phyloP scores from a whole-genome alignment of 768 basidiomycete species.

The Lentinula edodes region DNA sequence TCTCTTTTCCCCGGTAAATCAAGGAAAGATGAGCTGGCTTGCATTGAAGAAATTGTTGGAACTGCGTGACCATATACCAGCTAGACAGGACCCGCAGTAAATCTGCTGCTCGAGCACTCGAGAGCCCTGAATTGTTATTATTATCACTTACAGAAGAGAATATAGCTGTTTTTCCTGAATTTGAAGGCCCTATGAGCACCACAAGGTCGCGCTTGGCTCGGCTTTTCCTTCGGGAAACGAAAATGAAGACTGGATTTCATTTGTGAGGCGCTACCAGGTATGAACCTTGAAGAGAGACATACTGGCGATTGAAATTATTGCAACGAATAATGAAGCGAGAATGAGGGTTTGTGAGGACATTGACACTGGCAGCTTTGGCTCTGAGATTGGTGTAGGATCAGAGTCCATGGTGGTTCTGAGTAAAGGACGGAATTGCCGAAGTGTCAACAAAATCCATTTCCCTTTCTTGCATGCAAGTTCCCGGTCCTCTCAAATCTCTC shows the following conservation, averaged over 20 bases:
- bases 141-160: constrained; percentile 53
- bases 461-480: constrained; percentile 20
- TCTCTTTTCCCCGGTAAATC: constrained; percentile 36
- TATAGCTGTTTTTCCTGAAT: constrained; percentile 79
- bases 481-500: constrained; percentile 38
- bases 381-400: not conserved
- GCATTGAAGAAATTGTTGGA: constrained; percentile 73
- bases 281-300: not conserved
- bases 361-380: not conserved
- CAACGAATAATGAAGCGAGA: not conserved
- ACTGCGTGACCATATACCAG: constrained; percentile 58
- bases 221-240: constrained; percentile 39
- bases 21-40: constrained; percentile 55
- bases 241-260: constrained; percentile 31
- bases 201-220: constrained; percentile 51
- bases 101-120: not conserved
- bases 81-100: constrained; percentile 27
- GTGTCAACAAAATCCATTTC: not conserved
- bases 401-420: not conserved
- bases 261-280: not conserved
- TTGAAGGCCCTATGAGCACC: constrained; percentile 70
- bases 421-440: not conserved
- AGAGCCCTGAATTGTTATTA: not conserved
- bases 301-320: not conserved
- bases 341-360: constrained; percentile 3